Base-by-base conservation (phyloP, 176 grass and related monocot species). In the Oryza glumipatula region DNA sequence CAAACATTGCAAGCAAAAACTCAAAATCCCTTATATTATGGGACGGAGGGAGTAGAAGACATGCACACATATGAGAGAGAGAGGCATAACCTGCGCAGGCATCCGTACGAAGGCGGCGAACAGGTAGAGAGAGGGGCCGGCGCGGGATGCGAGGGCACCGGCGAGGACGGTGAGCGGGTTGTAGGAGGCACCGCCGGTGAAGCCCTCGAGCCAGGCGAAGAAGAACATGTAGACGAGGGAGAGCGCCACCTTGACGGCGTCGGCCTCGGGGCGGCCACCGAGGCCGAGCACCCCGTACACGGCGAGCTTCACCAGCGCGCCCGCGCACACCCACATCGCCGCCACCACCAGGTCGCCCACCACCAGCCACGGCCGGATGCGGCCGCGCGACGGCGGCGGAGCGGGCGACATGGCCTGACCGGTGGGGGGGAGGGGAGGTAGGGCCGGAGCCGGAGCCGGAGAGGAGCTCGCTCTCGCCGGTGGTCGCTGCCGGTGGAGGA, bases 151-250 rank as follows among this genome's bases (percentile, higher is more conserved):
- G 60, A 99, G 45, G 32, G 89, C 90, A 45, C 76, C 91, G 65
- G 92, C 80, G 56, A 99, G 88, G 33, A 87, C 84, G 70, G 93
- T 91, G 73, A 99, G 91, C 14, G 96, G 96, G 68, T 96, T 96
- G 81, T 99, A 99, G 66, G 93, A 94, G 38, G 77, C 96, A 38
- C 93, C 96, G 19, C 88, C 88, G 11, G 89, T 88, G 70, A 84
- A 36, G 12, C 24, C 61, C 76, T 88, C 91, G 23, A 99, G 86
- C 93, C 89, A 89, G 83, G 96, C 93, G 84, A 99, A 99, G 83
- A 96, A 0, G 89, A 99, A 99, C 96, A 96, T 96, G 91, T 96
- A 99, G 0, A 76, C 46, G 36, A 99, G 17, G 60, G 89, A 92
- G 89, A 99, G 96, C 11, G 67, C 86, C 65, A 99, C 70, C 77